Percentiles rank a stretch among this genome's conserved stretches.
These are phyloP conservation scores for Ophiocordyceps unilateralis DNA, from an alignment of 2,329 filamentous ascomycete genomes.

Conservation along the genomic window DNA sequence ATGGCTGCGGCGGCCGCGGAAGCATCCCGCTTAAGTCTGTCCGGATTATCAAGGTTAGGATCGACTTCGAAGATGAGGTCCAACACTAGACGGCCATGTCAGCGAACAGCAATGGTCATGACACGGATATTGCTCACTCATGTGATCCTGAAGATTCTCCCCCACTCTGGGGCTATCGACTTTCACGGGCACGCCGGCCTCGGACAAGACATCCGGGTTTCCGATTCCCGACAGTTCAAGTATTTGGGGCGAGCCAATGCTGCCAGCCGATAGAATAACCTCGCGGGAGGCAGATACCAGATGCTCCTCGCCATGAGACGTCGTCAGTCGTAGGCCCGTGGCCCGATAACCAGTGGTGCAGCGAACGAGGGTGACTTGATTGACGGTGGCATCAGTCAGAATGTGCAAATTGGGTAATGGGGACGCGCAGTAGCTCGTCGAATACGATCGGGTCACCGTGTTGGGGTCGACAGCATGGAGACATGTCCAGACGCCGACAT, in stretches of 20 bases:
- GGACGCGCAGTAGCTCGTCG: constrained; percentile 23
- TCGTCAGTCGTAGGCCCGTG: constrained; percentile 17
- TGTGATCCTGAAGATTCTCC: constrained; percentile 30
- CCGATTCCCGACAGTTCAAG: constrained; percentile 47
- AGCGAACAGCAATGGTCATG: neutral
- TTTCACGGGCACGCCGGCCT: constrained; percentile 19
- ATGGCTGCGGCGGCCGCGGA: constrained; percentile 13
- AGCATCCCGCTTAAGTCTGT: constrained; percentile 18
- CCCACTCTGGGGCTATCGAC: constrained; percentile 27
- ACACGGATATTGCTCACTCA: constrained; percentile 12
- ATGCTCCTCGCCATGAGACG: constrained; percentile 16
- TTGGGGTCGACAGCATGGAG: constrained; percentile 28
- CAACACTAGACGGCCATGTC: constrained; percentile 14
- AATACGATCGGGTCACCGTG: constrained; percentile 30
- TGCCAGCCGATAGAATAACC: constrained; percentile 41
- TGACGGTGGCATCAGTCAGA: constrained; percentile 13
- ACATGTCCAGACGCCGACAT: constrained; percentile 30
- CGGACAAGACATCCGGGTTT: constrained; percentile 15
- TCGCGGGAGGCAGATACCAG: constrained; percentile 27
- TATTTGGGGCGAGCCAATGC: constrained; percentile 36
- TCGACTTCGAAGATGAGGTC: constrained; percentile 27
- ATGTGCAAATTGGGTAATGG: constrained; percentile 24
- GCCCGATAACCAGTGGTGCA: constrained; percentile 6
- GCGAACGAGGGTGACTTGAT: constrained; percentile 11
- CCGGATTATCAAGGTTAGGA: constrained; percentile 18